These are phyloP conservation scores for Huntiella abstrusa DNA, from an alignment of 2,329 filamentous ascomycete species.

Conservation along the genomic window DNA sequence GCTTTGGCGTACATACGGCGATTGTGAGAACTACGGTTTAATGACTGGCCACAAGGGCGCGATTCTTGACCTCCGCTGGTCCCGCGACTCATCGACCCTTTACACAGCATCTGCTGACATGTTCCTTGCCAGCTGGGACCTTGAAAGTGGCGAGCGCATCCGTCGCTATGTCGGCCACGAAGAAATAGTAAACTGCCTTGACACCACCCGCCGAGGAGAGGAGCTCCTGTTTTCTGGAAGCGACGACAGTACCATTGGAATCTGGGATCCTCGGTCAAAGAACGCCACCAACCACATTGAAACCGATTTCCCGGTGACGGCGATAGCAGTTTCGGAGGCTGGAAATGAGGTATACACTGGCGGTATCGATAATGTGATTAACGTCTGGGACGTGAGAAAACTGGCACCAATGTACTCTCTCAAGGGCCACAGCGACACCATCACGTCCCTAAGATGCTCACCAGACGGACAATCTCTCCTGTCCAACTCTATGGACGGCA, in stretches of 20 bases:
- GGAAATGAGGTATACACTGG: slow-evolving; percentile 91
- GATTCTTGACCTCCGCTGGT: slow-evolving; percentile 87
- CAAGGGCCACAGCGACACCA: slow-evolving; percentile 75
- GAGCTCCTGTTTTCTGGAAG: slow-evolving; percentile 80
- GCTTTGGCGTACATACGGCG: slow-evolving; percentile 81
- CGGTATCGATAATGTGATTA: slow-evolving; percentile 92
- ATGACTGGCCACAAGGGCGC: slow-evolving; percentile 82
- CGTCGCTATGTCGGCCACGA: slow-evolving; percentile 84
- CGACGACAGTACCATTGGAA: slow-evolving; percentile 82
- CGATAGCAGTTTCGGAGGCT: slow-evolving; percentile 77
- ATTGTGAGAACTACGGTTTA: slow-evolving; percentile 85
- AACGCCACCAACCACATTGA: slow-evolving; percentile 73
- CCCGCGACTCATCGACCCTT: slow-evolving; percentile 74
- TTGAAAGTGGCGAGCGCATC: slow-evolving; percentile 82
- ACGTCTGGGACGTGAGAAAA: slow-evolving; percentile 92
- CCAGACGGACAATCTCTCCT: slow-evolving; percentile 80
- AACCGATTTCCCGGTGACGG: slow-evolving; percentile 82
- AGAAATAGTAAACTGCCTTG: slow-evolving; percentile 84
- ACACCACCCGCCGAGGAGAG: slow-evolving; percentile 75
- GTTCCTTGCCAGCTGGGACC: slow-evolving; percentile 85
- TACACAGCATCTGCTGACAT: slow-evolving; percentile 89
- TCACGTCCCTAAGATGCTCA: slow-evolving; percentile 80
- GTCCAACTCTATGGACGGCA: slow-evolving; percentile 87
- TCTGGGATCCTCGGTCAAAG: slow-evolving; percentile 91
- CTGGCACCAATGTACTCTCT: slow-evolving; percentile 75